Conservation (phyloP, 257 asterid species). For the Prunella vulgaris region DNA sequence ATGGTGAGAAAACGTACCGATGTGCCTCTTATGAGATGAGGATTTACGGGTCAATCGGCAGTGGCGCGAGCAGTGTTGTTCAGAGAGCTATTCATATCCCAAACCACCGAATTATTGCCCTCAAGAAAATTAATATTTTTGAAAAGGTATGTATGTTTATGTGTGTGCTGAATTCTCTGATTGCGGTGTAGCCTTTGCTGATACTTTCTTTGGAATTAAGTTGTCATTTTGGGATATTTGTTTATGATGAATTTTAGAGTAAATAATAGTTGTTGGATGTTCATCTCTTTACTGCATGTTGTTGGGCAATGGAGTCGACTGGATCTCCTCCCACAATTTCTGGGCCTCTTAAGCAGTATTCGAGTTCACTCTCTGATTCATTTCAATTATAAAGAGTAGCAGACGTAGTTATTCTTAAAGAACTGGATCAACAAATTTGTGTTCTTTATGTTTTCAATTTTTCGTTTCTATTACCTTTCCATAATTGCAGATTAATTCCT, state of each 20-base stretch:
- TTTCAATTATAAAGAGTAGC: too few species aligned
- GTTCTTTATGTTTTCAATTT: too few species aligned
- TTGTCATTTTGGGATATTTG: background rate
- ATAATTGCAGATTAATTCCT: too few species aligned
- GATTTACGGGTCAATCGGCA: conserved; percentile 83
- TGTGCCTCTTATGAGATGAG: conserved; percentile 98
- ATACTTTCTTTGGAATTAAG: conserved; percentile 4
- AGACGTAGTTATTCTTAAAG: too few species aligned
- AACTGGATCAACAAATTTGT: too few species aligned
- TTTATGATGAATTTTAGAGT: background rate
- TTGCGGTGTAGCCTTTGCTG: too few species aligned
- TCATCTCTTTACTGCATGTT: background rate
- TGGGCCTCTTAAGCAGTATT: too few species aligned
- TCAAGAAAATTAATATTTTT: conserved; percentile 91
- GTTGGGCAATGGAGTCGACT: too few species aligned
- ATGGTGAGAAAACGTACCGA: conserved; percentile 70
- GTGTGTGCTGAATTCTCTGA: background rate
- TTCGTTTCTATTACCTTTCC: too few species aligned
- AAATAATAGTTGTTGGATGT: background rate
- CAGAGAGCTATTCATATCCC: conserved; percentile 98
- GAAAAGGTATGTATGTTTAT: conserved; percentile 57
- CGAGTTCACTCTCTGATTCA: too few species aligned
- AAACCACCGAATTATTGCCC: conserved; percentile 90
- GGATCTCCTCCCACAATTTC: too few species aligned
- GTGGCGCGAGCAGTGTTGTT: conserved; percentile 98